Conservation (phyloP, 768 basidiomycete genomes). For the Mycena galericulata region DNA sequence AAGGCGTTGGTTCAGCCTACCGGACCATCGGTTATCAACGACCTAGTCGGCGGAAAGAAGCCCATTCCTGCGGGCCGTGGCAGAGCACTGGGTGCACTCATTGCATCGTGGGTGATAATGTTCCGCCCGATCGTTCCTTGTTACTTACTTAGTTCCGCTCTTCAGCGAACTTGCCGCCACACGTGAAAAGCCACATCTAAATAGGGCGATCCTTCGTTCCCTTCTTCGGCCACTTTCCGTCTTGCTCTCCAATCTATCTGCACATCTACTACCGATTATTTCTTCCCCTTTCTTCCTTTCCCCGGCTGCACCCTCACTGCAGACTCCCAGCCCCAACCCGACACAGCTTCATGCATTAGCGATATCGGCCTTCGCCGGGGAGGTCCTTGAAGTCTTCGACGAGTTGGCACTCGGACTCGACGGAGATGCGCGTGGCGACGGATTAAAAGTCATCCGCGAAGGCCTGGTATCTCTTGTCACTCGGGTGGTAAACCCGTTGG, state of each 20-base stretch:
- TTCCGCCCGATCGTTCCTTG: constrained; percentile 24
- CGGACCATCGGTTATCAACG: constrained; percentile 62
- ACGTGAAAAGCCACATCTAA: constrained; percentile 71
- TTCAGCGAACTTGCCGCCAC: constrained; percentile 77
- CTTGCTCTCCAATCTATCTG: constrained; percentile 75
- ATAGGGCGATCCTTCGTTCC: constrained; percentile 76
- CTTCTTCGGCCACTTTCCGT: constrained; percentile 85
- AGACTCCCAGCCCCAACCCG: constrained; percentile 66
- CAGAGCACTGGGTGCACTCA: constrained; percentile 71
- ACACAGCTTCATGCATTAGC: constrained; percentile 80
- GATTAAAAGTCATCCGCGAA: constrained; percentile 76
- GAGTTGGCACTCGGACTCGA: constrained; percentile 72
- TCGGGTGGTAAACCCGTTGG: constrained; percentile 74
- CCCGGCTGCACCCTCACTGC: constrained; percentile 62
- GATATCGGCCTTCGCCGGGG: constrained; percentile 76
- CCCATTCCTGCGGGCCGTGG: constrained; percentile 84
- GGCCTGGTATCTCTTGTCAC: constrained; percentile 76
- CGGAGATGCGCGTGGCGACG: constrained; percentile 72
- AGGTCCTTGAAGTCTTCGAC: constrained; percentile 79
- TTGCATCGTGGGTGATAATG: constrained; percentile 70
- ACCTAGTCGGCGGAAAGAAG: constrained; percentile 72
- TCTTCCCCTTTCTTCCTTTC: constrained; percentile 72
- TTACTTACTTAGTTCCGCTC: constrained; percentile 32
- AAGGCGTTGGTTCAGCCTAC: constrained; percentile 77
- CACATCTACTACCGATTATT: constrained; percentile 73